Evolutionary conservation across 306 rosid genomes (phyloP).

Genomic region (Benincasa hispida): DNA sequence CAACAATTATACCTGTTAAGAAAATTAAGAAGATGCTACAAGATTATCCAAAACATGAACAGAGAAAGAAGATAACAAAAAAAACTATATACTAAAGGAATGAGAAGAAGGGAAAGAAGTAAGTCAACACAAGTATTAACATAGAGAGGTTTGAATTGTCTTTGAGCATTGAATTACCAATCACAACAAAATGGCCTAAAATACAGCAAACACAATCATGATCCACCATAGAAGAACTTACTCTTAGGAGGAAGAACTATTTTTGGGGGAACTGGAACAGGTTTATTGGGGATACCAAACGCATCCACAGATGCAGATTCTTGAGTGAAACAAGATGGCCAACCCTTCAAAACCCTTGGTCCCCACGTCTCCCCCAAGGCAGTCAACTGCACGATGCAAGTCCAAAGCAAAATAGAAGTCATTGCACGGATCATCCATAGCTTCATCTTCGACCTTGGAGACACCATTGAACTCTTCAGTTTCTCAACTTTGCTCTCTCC

Average conservation of each 20-base stretch:
- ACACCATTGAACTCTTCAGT: constrained; percentile 35
- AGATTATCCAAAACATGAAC: neutral
- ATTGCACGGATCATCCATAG: constrained; percentile 89
- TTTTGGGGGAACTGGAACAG: constrained; percentile 30
- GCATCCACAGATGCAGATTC: constrained; percentile 33
- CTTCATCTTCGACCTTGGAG: constrained; percentile 68
- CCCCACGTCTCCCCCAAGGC: constrained; percentile 91
- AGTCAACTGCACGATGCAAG: constrained; percentile 82
- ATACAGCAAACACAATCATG: neutral
- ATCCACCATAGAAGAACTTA: constrained; percentile 20
- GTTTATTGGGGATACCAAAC: constrained; percentile 24
- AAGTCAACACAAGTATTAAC: neutral
- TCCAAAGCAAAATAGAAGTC: constrained; percentile 82
- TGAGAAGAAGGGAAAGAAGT: neutral
- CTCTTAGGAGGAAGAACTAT: constrained; percentile 84
- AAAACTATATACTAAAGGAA: neutral
- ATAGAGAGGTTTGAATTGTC: neutral
- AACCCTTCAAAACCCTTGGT: constrained; percentile 91
- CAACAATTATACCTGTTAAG: too few relatives aligned
- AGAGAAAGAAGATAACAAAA: neutral
- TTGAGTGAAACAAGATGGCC: constrained; percentile 90
- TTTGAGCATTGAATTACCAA: neutral
- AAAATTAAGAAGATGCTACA: neutral
- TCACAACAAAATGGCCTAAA: neutral
- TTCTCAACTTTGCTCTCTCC: constrained; percentile 46